A percentile compares a stretch with the other conserved stretches of the same genome.
phyloP scores from a whole-genome alignment of 1,284 basidiomycete species.

The Fomitiporia mediterranea region DNA sequence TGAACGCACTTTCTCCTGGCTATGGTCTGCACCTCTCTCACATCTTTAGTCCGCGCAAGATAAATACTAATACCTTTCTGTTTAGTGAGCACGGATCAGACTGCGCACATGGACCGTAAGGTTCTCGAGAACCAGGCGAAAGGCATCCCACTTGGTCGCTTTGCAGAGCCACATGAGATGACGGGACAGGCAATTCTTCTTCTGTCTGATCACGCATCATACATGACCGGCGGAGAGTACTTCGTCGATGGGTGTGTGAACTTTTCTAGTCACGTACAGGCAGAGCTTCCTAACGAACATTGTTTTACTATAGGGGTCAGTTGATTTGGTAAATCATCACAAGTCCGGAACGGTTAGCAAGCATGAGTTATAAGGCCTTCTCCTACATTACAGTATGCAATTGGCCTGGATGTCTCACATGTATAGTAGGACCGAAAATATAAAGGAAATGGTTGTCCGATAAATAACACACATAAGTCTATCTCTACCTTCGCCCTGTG shows the following conservation, averaged over 20 bases:
- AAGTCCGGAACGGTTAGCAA: too few species aligned
- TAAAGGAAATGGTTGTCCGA: too few species aligned
- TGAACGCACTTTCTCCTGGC: constrained; percentile 58
- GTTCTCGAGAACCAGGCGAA: constrained; percentile 33
- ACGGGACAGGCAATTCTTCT: constrained; percentile 39
- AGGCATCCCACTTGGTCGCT: constrained; percentile 38
- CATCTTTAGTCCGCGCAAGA: neutral
- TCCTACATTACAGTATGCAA: too few species aligned
- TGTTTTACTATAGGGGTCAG: constrained; percentile 28
- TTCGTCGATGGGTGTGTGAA: constrained; percentile 39
- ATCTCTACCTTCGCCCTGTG: too few species aligned
- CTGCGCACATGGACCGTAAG: constrained; percentile 31
- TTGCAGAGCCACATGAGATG: constrained; percentile 44
- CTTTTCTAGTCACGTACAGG: too few species aligned
- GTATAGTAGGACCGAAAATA: too few species aligned
- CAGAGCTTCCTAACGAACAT: neutral
- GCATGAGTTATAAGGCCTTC: too few species aligned
- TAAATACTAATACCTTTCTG: neutral
- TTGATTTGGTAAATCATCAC: constrained; percentile 32
- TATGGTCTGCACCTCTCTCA: constrained; percentile 37
- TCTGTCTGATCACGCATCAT: constrained; percentile 37
- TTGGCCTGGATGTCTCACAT: too few species aligned
- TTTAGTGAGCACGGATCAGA: constrained; percentile 37
- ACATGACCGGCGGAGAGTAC: constrained; percentile 42
- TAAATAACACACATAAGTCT: too few species aligned